phyloP scores from a whole-genome alignment of 1,284 basidiomycete genomes.

The Ustilago loliicola region DNA sequence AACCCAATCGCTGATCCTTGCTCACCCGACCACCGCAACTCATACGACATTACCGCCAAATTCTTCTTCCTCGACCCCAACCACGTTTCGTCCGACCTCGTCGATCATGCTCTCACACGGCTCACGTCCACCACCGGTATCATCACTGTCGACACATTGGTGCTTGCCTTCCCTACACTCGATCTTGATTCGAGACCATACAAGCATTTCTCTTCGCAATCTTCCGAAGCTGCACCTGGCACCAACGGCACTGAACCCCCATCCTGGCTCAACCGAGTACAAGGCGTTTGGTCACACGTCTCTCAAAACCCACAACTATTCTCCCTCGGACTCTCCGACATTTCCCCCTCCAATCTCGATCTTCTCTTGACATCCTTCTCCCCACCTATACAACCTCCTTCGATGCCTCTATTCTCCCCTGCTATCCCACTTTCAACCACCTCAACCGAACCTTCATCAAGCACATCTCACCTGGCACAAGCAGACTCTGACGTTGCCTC shows the following conservation, averaged over 20 bases:
- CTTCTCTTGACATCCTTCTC: slow-evolving; percentile 21
- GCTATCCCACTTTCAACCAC: slow-evolving; percentile 43
- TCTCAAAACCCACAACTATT: slow-evolving; percentile 55
- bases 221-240: slow-evolving; percentile 2
- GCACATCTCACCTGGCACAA: slow-evolving; percentile 11
- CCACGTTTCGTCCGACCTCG: slow-evolving; percentile 27
- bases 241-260: neutral
- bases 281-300: slow-evolving; percentile 37
- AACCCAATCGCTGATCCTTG: slow-evolving; percentile 60
- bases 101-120: slow-evolving; percentile 59
- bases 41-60: slow-evolving; percentile 65
- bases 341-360: slow-evolving; percentile 39
- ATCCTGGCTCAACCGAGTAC: slow-evolving; percentile 15
- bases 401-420: slow-evolving; percentile 32
- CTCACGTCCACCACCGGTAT: slow-evolving; percentile 58
- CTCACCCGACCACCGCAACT: slow-evolving; percentile 48
- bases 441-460: slow-evolving; percentile 23
- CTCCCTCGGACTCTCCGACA: slow-evolving; percentile 57
- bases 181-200: slow-evolving; percentile 43
- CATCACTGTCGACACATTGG: slow-evolving; percentile 59
- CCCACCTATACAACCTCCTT: slow-evolving; percentile 33
- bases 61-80: slow-evolving; percentile 58
- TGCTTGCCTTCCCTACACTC: slow-evolving; percentile 52
- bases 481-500: slow-evolving; percentile 26
- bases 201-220: slow-evolving; percentile 5